Percentiles rank a stretch among this genome's conserved stretches.
phyloP scores from a whole-genome alignment of 441 rosid genomes.

The Dalechampia spathulata region DNA sequence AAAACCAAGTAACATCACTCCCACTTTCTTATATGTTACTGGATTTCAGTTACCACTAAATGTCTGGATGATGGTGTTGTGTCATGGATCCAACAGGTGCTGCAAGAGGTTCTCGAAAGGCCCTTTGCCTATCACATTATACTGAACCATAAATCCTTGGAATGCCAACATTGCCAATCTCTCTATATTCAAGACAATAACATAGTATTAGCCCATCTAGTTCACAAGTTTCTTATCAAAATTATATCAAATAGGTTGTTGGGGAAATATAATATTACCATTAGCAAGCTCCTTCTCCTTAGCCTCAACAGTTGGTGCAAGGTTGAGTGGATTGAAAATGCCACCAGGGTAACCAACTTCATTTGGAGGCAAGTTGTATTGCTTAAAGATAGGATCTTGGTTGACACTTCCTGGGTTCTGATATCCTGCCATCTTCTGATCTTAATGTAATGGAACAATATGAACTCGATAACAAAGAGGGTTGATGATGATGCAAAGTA shows the following conservation, averaged over 20 bases:
- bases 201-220: too few relatives aligned
- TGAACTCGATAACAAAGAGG: conserved; percentile 89
- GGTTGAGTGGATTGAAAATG: conserved; percentile 88
- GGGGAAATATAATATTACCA: too few relatives aligned
- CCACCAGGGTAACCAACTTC: conserved; percentile 90
- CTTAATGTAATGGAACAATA: conserved; percentile 93
- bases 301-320: conserved; percentile 77
- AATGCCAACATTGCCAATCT: conserved; percentile 97
- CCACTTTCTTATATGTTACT: conserved; percentile 11
- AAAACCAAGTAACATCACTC: conserved; percentile 21
- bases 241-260: too few relatives aligned
- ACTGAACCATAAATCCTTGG: conserved; percentile 74
- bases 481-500: conserved; percentile 92
- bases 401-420: conserved; percentile 91
- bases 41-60: conserved; percentile 32
- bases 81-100: conserved; percentile 98
- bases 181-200: conserved; percentile 38
- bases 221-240: too few relatives aligned
- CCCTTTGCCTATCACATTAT: conserved; percentile 91
- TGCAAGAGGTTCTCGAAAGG: conserved; percentile 91
- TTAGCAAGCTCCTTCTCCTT: conserved; percentile 95
- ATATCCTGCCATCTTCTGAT: conserved; percentile 98
- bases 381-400: conserved; percentile 98
- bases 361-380: conserved; percentile 83
- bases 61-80: conserved; percentile 89